Evolutionary conservation across 2,329 filamentous ascomycete genomes (phyloP), one percentile per base, ranked within the genome.

Genomic region (Xylariaceae sp.): DNA sequence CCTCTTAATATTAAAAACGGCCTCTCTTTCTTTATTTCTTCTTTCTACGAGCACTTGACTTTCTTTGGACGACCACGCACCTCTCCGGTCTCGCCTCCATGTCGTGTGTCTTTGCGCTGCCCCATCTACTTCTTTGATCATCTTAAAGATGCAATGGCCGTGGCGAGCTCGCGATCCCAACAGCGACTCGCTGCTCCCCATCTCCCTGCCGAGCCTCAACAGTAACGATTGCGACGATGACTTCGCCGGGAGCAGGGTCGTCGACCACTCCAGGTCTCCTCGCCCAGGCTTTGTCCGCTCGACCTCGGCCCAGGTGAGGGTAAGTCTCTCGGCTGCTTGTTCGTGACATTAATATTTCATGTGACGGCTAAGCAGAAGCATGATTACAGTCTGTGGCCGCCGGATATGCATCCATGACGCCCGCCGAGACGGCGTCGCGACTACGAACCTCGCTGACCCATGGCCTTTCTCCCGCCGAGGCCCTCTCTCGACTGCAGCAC

Each of bases 371-470:
- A 64, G 10, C 18, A 18, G 11, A 18, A n/a, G 13, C 9, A 44
- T 51, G 11, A 9, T 55, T 37, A 30, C 45, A 84, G 81, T 78
- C 73, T 55, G 73, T 82, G 50, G 84, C 85, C 58, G 83, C 87
- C 60, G 79, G 85, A 57, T 88, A 78, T 70, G 81, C 85, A 34
- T 78, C 84, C 70, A 82, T 97, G 71, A 88, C 86, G n/a, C 82
- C 88, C 17, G 81, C 87, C 70, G 89, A 96, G 74, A 88, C 89
- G 9, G 92, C 91, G 50, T 80, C 86, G 56, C 86, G 85, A 65
- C 79, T 97, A 56, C 82, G 87, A 64, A 95, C 93, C 3, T 97
- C 92, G n/a, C 78, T 96, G 30, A 85, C 82, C 11, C 83, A 90
- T 70, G 94, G 94, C 55, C 82, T 99, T 11, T 86, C 90, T 4